Evolutionary conservation across 768 basidiomycete species (phyloP).

Genomic region (Boletus edulis): DNA sequence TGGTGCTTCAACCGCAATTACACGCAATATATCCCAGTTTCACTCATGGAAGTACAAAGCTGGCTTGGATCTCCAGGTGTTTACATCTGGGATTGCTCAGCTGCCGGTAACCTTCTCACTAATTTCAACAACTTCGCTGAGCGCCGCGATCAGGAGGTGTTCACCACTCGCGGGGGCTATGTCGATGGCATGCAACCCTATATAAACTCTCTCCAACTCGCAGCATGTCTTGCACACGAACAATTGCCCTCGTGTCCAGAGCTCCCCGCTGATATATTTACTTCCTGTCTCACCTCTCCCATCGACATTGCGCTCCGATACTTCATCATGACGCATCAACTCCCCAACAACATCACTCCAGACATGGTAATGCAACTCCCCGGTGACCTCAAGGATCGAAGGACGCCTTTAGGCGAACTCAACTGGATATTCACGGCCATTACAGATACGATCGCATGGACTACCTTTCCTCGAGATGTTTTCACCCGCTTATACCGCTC

Average conservation of each 20-base stretch:
- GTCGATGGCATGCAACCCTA: conserved; percentile 63
- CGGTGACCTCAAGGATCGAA: conserved; percentile 93
- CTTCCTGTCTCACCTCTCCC: conserved; percentile 94
- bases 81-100: conserved; percentile 98
- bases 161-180: conserved; percentile 56
- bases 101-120: conserved; percentile 89
- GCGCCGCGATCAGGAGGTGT: conserved; percentile 66
- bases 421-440: conserved; percentile 99
- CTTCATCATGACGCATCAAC: conserved; percentile 87
- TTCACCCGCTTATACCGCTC: conserved; percentile 94
- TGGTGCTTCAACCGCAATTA: conserved; percentile 99
- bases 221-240: conserved; percentile 90
- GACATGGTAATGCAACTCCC: conserved; percentile 96
- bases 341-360: conserved; percentile 74
- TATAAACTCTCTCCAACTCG: conserved; percentile 89
- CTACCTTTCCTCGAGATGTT: conserved; percentile 88
- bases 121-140: conserved; percentile 86
- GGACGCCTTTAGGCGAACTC: conserved; percentile 96
- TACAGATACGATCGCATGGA: conserved; percentile 99
- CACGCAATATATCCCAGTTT: conserved; percentile 98
- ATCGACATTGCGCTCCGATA: conserved; percentile 97
- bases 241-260: conserved; percentile 93
- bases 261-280: conserved; percentile 96
- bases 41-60: conserved; percentile 86
- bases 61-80: conserved; percentile 96